These are phyloP conservation scores for Fusarium sp. DNA, from an alignment of 2,329 filamentous ascomycete species.

Conservation along the genomic window DNA sequence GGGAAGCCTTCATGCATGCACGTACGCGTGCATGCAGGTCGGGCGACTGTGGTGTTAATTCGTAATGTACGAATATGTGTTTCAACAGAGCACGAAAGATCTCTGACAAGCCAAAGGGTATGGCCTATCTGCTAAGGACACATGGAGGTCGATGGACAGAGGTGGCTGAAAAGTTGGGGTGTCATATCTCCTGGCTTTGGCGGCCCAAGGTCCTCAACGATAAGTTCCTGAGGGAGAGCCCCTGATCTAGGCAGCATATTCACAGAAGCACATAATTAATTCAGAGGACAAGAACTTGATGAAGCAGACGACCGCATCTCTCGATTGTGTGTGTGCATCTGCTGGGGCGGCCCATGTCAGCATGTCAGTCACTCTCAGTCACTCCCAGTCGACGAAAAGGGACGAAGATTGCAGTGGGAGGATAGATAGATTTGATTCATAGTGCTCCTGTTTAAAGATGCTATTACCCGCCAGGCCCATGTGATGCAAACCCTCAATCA, in stretches of 20 bases:
- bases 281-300: slow-evolving; percentile 11
- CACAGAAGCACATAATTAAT: background rate
- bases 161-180: background rate
- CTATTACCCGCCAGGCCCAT: slow-evolving; percentile 20
- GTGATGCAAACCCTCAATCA: slow-evolving; percentile 31
- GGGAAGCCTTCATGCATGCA: slow-evolving; percentile 36
- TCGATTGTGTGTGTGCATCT: slow-evolving; percentile 21
- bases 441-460: slow-evolving; percentile 13
- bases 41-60: slow-evolving; percentile 25
- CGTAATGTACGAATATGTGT: slow-evolving; percentile 40
- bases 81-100: slow-evolving; percentile 28
- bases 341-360: slow-evolving; percentile 4
- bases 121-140: slow-evolving; percentile 23
- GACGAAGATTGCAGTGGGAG: background rate
- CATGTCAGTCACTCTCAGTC: background rate
- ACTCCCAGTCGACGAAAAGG: slow-evolving; percentile 1
- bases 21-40: slow-evolving; percentile 38
- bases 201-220: background rate
- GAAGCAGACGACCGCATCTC: slow-evolving; percentile 30
- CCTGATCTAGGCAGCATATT: background rate
- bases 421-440: background rate
- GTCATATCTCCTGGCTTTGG: slow-evolving; percentile 23
- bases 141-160: slow-evolving; percentile 11
- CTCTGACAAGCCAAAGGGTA: slow-evolving; percentile 6
- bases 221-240: background rate